Evolutionary conservation across 2,329 filamentous ascomycete genomes (phyloP).

Genomic region (Trichoderma gracile): DNA sequence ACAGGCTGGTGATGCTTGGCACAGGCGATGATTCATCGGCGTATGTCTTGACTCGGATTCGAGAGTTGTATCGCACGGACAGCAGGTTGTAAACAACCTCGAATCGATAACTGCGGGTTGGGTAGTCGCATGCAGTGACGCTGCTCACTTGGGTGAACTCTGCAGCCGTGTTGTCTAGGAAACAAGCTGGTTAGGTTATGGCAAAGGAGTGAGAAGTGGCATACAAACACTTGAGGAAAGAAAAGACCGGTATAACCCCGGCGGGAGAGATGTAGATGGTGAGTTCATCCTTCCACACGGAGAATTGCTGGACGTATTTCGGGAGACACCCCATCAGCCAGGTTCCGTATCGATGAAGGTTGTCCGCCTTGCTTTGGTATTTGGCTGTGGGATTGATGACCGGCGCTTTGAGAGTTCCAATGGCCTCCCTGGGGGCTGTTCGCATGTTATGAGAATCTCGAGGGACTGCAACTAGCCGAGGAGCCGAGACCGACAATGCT

Average conservation of each 20-base stretch:
- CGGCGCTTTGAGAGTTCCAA: conserved; percentile 70
- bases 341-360: conserved; percentile 90
- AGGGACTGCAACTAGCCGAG: conserved; percentile 55
- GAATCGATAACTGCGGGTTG: conserved; percentile 91
- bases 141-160: conserved; percentile 93
- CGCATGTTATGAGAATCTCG: conserved; percentile 68
- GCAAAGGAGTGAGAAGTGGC: background rate
- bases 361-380: conserved; percentile 81
- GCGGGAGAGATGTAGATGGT: conserved; percentile 88
- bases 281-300: conserved; percentile 98
- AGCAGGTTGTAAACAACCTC: conserved; percentile 98
- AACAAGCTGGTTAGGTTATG: background rate
- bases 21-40: conserved; percentile 94
- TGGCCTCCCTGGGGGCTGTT: conserved; percentile 57
- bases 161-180: conserved; percentile 84
- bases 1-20: conserved; percentile 81
- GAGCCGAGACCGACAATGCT: conserved; percentile 53
- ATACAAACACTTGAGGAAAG: conserved; percentile 77
- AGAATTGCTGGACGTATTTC: conserved; percentile 99
- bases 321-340: conserved; percentile 96
- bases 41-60: conserved; percentile 98
- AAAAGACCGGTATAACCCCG: conserved; percentile 87
- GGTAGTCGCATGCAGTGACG: conserved; percentile 94
- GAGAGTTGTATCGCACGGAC: conserved; percentile 92
- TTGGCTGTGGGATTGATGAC: conserved; percentile 92